Evolutionary conservation across 495 filamentous ascomycete genomes (phyloP).

Genomic region (Daldinia loculata): DNA sequence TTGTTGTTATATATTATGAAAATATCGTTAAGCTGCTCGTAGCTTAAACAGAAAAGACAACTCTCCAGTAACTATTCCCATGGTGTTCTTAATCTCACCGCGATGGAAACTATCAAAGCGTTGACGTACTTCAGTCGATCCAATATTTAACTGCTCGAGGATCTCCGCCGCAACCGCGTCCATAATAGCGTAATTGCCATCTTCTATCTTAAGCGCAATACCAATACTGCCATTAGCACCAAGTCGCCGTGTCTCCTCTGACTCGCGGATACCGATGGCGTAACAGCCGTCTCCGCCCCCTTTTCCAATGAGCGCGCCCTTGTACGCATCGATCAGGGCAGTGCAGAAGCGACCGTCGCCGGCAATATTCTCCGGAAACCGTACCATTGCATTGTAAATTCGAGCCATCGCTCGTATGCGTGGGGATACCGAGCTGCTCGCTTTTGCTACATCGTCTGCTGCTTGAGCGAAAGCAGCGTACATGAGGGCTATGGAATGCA

Average conservation of each 20-base stretch:
- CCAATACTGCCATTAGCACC: constrained; percentile 48
- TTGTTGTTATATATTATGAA: background rate
- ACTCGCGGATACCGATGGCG: constrained; percentile 47
- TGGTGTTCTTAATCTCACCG: constrained; percentile 48
- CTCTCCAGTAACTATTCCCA: constrained; percentile 48
- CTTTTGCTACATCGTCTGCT: too few species aligned
- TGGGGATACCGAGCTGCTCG: too few species aligned
- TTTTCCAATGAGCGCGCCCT: constrained; percentile 48
- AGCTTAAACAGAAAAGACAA: constrained; percentile 38
- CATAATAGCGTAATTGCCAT: constrained; percentile 49
- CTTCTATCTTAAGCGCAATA: constrained; percentile 55
- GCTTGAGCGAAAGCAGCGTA: too few species aligned
- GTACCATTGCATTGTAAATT: too few species aligned
- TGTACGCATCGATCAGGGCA: constrained; percentile 46
- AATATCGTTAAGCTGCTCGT: constrained; percentile 1
- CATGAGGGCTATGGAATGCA: too few species aligned
- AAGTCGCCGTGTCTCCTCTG: constrained; percentile 43
- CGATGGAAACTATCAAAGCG: constrained; percentile 42
- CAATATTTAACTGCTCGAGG: constrained; percentile 49
- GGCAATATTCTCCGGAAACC: constrained; percentile 32
- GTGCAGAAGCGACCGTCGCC: constrained; percentile 54
- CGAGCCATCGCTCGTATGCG: too few species aligned
- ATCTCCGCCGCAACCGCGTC: constrained; percentile 52
- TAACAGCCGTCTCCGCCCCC: constrained; percentile 54
- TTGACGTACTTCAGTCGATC: constrained; percentile 34